Base-by-base conservation (phyloP, 306 rosid species). In the Sicyos edulis region DNA sequence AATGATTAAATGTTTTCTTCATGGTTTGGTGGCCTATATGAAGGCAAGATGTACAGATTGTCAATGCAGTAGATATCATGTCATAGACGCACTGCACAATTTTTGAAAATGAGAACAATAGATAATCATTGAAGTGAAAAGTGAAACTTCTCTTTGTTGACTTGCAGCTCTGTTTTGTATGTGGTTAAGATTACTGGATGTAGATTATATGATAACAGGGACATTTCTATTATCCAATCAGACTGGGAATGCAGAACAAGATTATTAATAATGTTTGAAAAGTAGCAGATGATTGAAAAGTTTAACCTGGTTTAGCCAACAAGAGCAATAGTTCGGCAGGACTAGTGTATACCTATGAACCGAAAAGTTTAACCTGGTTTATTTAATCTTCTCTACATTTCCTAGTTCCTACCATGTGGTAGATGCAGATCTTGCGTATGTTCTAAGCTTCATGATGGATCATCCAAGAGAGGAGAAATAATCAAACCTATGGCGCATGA, bases 71-170 rank as follows among this genome's bases (percentile, higher is more conserved):
- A 49, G 86, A 34, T 75, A 63, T 76, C 82, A 11, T 73, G 42
- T 77, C 81, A 66, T 80, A 78, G 86, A 78, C 73, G 13, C 66
- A 63, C 75, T 70, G 76, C 64, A 6, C 67, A 67, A 62, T 80
- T 80, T 34, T 79, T 78, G n/a, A 66, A 51, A 77, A 80, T 63
- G 84, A 67, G 68, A 73, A 72, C 80, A 70, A 42, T 65, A 42
- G 70, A 81, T 74, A 71, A 79, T 77, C 16, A 83, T 77, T 79
- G 82, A 81, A 84, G 73, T 54, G 78, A 74, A 37, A 80, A 84
- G 70, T 54, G 79, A 77, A 63, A 71, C 75, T 78, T 71, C 79
- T 78, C 80, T 81, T 78, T 80, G 78, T 86, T 81, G 87, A 87
- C 86, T 79, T 75, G 69, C 70, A 79, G 16, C 62, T 79, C 65